Conservation (phyloP, 2,329 filamentous ascomycete genomes). For the Exophiala calicioides region DNA sequence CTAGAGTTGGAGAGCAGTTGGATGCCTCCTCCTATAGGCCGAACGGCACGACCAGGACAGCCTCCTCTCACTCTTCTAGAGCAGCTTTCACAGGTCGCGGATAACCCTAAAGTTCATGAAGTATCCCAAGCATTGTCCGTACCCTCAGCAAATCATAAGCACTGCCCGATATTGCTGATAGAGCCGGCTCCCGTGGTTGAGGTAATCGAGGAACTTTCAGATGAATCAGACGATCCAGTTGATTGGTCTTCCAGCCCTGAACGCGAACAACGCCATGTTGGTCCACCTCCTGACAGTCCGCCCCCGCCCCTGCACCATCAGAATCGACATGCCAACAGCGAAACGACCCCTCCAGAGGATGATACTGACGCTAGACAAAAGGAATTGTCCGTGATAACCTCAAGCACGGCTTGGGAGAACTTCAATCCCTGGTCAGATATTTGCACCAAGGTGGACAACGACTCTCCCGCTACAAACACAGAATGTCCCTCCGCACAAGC, state of each 20-base stretch:
- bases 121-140: too few species aligned
- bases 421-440: background rate
- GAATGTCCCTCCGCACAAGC: background rate
- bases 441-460: background rate
- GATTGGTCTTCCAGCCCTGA: conserved; percentile 6
- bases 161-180: too few species aligned
- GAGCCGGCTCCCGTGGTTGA: too few species aligned
- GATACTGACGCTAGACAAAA: conserved; percentile 1
- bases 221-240: conserved; percentile 1
- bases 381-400: background rate
- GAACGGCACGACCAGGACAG: conserved; percentile 17
- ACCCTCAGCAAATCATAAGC: too few species aligned
- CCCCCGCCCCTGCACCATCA: background rate
- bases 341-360: background rate
- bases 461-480: background rate
- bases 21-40: conserved; percentile 30
- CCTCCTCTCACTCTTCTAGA: conserved; percentile 19
- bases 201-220: conserved; percentile 1
- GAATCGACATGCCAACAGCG: background rate
- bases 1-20: conserved; percentile 29
- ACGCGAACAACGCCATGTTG: background rate
- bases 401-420: too few species aligned
- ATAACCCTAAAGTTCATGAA: too few species aligned
- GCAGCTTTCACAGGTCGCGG: conserved; percentile 10
- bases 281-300: conserved; percentile 13